Evolutionary conservation across 352 stramenopile genomes (phyloP).

Genomic region (Globisporangium irregulare): DNA sequence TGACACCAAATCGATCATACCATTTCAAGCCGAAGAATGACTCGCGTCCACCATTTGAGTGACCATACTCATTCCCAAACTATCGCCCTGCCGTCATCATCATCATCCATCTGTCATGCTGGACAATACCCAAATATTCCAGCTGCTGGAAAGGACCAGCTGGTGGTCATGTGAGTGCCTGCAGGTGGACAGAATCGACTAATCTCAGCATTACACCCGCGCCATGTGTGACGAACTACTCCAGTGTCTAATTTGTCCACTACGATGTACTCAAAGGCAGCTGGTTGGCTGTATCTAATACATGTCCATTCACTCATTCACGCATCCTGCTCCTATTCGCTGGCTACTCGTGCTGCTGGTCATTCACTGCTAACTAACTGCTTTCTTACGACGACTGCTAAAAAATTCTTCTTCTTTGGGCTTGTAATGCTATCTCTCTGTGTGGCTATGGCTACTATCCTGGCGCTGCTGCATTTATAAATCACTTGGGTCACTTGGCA

Average conservation of each 20-base stretch:
- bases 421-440: background rate
- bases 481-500: background rate
- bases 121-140: background rate
- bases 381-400: conserved; percentile 4
- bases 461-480: conserved; percentile 7
- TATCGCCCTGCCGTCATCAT: background rate
- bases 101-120: background rate
- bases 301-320: background rate
- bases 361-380: background rate
- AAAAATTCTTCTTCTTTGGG: background rate
- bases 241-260: background rate
- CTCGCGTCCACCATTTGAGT: background rate
- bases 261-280: background rate
- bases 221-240: background rate
- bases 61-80: background rate
- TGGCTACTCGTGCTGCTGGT: background rate
- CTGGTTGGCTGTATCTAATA: background rate
- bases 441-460: background rate
- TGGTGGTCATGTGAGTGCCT: background rate
- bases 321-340: background rate
- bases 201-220: background rate
- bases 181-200: background rate
- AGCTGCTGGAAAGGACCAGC: background rate
- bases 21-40: background rate
- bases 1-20: too few species aligned